Evolutionary conservation across 805 yeast genomes (phyloP).

Genomic region (Candida multigemmis): DNA sequence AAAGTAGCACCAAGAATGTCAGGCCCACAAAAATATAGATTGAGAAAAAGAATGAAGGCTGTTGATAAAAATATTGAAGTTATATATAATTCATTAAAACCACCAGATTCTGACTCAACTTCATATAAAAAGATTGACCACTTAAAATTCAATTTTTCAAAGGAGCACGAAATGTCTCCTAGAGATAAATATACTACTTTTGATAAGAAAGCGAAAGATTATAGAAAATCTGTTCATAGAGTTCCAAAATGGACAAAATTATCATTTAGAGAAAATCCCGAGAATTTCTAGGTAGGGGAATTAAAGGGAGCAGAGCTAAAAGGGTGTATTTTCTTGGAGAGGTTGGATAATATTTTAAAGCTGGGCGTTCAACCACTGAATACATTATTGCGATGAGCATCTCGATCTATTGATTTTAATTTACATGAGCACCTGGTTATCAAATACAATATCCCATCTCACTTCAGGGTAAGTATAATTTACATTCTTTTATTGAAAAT

Average conservation of each 20-base stretch:
- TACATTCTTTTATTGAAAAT: too few species aligned
- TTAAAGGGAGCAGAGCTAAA: too few species aligned
- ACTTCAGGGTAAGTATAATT: too few species aligned
- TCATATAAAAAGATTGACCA: slow-evolving; percentile 28
- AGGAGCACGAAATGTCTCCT: slow-evolving; percentile 71
- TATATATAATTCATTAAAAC: slow-evolving; percentile 32
- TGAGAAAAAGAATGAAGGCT: slow-evolving; percentile 69
- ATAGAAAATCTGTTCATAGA: slow-evolving; percentile 82
- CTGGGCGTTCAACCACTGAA: too few species aligned
- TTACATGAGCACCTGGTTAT: too few species aligned
- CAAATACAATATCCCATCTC: too few species aligned
- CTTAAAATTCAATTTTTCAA: slow-evolving; percentile 46
- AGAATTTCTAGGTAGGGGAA: slow-evolving; percentile 46
- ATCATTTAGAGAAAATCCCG: slow-evolving; percentile 74
- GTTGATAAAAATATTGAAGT: slow-evolving; percentile 76
- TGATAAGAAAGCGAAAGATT: slow-evolving; percentile 62
- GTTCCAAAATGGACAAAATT: slow-evolving; percentile 90
- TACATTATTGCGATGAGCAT: too few species aligned
- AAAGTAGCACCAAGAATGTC: slow-evolving; percentile 49
- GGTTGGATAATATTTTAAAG: too few species aligned
- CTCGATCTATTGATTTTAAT: too few species aligned
- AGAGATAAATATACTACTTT: slow-evolving; percentile 84
- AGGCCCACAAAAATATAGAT: slow-evolving; percentile 70
- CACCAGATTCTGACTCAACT: slow-evolving; percentile 20
- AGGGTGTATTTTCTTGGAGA: too few species aligned